Evolutionary conservation across 805 yeast genomes (phyloP).

Genomic region (Zygoascus flipseniorum): DNA sequence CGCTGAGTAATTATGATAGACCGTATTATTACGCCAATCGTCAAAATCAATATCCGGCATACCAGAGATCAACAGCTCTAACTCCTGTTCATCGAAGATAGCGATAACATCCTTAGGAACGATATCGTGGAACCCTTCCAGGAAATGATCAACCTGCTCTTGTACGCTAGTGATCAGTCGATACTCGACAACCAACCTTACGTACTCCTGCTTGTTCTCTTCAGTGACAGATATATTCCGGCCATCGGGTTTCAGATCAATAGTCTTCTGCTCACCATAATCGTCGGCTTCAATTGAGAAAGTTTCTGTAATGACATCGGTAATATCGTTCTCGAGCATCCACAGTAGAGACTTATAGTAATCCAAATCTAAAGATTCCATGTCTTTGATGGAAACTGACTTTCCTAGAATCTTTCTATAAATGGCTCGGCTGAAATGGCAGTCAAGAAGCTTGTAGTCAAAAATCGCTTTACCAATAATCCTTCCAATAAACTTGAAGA

Average conservation of each 20-base stretch:
- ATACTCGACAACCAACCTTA: constrained; percentile 76
- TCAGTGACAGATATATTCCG: constrained; percentile 80
- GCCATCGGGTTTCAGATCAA: constrained; percentile 80
- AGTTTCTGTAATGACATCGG: constrained; percentile 90
- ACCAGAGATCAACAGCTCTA: constrained; percentile 87
- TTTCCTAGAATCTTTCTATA: constrained; percentile 78
- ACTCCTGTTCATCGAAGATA: constrained; percentile 90
- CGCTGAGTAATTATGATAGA: constrained; percentile 69
- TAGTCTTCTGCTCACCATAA: constrained; percentile 77
- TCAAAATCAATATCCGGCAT: constrained; percentile 92
- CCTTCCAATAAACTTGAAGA: constrained; percentile 90
- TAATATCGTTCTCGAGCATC: constrained; percentile 96
- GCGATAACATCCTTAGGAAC: constrained; percentile 76
- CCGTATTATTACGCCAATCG: constrained; percentile 89
- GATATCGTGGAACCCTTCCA: constrained; percentile 82
- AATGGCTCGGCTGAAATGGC: constrained; percentile 92
- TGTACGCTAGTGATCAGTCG: constrained; percentile 72
- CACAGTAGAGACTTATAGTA: constrained; percentile 87
- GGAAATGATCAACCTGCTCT: constrained; percentile 79
- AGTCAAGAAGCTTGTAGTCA: constrained; percentile 79
- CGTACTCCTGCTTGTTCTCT: constrained; percentile 84
- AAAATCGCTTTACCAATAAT: constrained; percentile 89
- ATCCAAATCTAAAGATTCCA: constrained; percentile 88
- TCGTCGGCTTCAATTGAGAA: constrained; percentile 91
- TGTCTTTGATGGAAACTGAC: constrained; percentile 77